These are phyloP conservation scores for Microcos paniculata DNA, from an alignment of 345 rosid species.

Conservation along the genomic window DNA sequence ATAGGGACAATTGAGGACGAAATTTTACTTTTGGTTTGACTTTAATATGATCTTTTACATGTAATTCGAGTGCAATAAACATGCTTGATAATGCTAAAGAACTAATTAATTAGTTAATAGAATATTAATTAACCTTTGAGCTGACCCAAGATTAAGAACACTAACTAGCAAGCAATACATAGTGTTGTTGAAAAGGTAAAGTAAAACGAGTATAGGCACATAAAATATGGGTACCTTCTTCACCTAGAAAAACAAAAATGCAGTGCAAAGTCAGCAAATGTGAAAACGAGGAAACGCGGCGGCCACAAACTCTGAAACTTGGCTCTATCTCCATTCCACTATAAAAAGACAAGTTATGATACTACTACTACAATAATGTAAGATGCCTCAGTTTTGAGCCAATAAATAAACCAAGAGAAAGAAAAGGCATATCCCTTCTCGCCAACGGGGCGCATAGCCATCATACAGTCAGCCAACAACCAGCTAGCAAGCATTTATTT, in stretches of 20 bases:
- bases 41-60: too few relatives aligned
- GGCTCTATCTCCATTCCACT: too few relatives aligned
- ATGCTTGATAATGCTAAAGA: too few relatives aligned
- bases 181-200: not conserved
- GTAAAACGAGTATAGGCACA: not conserved
- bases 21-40: too few relatives aligned
- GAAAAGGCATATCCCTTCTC: not conserved
- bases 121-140: too few relatives aligned
- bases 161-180: too few relatives aligned
- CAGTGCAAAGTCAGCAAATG: slow-evolving; percentile 16
- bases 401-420: not conserved
- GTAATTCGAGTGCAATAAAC: too few relatives aligned
- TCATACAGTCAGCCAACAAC: not conserved
- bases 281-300: slow-evolving; percentile 42
- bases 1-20: too few relatives aligned
- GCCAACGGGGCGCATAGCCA: not conserved
- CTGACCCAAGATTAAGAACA: too few relatives aligned
- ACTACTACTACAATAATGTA: too few relatives aligned
- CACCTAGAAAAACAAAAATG: not conserved
- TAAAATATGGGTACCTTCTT: too few relatives aligned
- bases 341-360: not conserved
- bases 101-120: too few relatives aligned
- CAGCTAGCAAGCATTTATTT: not conserved
- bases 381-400: not conserved
- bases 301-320: not conserved